Percentiles rank a stretch among this genome's conserved stretches.
Conservation (phyloP, 129 eudicot genomes). For the Oenanthe sinensis region DNA sequence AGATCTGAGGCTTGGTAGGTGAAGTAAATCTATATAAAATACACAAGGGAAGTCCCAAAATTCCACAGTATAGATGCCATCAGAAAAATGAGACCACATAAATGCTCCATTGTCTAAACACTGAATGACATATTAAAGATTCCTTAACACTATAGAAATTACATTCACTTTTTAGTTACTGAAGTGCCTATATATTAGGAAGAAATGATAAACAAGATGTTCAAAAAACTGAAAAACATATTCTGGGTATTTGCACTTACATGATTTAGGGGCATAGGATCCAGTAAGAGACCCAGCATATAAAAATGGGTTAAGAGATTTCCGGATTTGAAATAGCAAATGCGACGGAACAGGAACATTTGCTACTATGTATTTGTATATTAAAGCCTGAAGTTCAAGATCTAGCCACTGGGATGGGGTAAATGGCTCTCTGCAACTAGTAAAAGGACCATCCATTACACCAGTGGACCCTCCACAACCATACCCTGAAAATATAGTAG, state of each 20-base stretch:
- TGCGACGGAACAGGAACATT: conserved; percentile 80
- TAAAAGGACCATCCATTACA: conserved; percentile 44
- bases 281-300: conserved; percentile 45
- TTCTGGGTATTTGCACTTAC: conserved; percentile 28
- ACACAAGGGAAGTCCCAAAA: not conserved
- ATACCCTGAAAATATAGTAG: conserved; percentile 28
- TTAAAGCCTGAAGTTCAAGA: conserved; percentile 84
- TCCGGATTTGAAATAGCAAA: conserved; percentile 60
- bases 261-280: conserved; percentile 61
- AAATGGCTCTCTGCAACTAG: conserved; percentile 68
- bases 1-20: not conserved
- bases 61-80: not conserved
- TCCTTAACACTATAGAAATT: not conserved
- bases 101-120: not conserved
- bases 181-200: not conserved
- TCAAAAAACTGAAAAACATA: no score
- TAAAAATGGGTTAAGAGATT: conserved; percentile 47
- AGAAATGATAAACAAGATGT: not conserved
- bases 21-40: not conserved
- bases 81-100: not conserved
- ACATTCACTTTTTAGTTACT: not conserved
- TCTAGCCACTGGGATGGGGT: conserved; percentile 93
- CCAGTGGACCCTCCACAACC: conserved; percentile 44
- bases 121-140: not conserved
- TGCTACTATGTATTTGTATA: conserved; percentile 72